Conservation (phyloP, 106 monocot species). For the Agapanthus africanus region DNA sequence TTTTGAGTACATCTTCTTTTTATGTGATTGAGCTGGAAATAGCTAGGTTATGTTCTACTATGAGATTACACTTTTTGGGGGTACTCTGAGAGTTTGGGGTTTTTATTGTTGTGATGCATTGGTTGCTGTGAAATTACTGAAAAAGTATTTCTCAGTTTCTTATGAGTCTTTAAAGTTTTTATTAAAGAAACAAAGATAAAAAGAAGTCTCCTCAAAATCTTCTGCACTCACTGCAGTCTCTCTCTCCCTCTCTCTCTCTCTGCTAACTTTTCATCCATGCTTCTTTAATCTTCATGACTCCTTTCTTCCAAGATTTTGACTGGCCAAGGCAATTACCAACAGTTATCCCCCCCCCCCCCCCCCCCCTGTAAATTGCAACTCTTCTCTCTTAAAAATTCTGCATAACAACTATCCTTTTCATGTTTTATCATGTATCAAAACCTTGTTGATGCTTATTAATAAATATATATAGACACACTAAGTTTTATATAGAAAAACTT, state of each 20-base stretch:
- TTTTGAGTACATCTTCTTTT: background rate
- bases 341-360: too few species aligned
- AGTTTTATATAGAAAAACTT: too few species aligned
- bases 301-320: too few species aligned
- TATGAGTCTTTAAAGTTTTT: slow-evolving; percentile 8
- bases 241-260: background rate
- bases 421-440: too few species aligned
- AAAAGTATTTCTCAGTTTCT: slow-evolving; percentile 2
- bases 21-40: slow-evolving; percentile 30
- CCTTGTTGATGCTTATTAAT: too few species aligned
- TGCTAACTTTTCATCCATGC: slow-evolving; percentile 1
- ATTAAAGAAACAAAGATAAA: background rate
- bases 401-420: too few species aligned
- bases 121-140: slow-evolving; percentile 4
- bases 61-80: background rate
- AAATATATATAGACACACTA: too few species aligned
- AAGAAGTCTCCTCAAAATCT: background rate
- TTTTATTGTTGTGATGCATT: background rate
- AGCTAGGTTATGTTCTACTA: slow-evolving; percentile 1
- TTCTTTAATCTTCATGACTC: slow-evolving; percentile 8
- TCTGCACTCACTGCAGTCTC: slow-evolving; percentile 9
- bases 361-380: too few species aligned
- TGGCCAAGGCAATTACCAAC: too few species aligned
- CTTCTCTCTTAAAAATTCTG: too few species aligned
- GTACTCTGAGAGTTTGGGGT: background rate